Base-by-base conservation (phyloP, 495 filamentous ascomycete genomes). In the Immersiella caudata region DNA sequence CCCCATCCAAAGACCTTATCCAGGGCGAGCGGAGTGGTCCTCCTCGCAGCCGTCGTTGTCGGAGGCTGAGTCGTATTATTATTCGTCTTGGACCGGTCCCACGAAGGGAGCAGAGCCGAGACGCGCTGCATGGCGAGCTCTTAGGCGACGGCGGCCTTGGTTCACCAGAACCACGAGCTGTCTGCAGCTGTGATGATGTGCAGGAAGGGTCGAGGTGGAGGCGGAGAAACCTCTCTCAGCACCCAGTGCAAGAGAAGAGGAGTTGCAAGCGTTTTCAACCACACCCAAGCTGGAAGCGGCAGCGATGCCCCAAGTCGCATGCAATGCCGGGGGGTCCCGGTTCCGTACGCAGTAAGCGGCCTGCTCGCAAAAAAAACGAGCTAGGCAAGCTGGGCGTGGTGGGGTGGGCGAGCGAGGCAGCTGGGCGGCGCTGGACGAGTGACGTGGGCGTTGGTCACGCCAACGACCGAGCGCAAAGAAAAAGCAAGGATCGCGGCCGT, bases 21-120 rank as follows among this genome's bases (percentile, higher is more conserved):
- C 46, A 80, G 71, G 35, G 80, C 73, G 5, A 68, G 62, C 21
- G 73, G 68, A 22, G 69, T 72, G 57, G 71, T 70, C 26, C 52
- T 73, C 64, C 61, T 69, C 63, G 54, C 69, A 69, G 64, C 9
- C 21, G 71, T 29, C 22, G 36, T 67, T 46, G 68, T 24, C 40
- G 66, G 21, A 51, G 63, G 60, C 27, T 36, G 25, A 51, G 54
- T 62, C 70, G 49, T 73, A 60, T 61, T 68, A 40, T 64, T 72
- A 67, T 71, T 75, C 36, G 76, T 73, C 64, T 74, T 79, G 61
- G 71, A 75, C 68, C 78, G 74, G 74, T 84, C 81, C 82, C 82
- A 83, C 68, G 76, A 78, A 51, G 82, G 82, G 76, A 84, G 79
- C 58, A 84, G 73, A 26, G 80, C 74, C 70, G 82, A 82, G 71